Percentiles rank a stretch among this genome's conserved stretches.
These are phyloP conservation scores for Pleurotus tuoliensis DNA, from an alignment of 768 basidiomycete species.

Conservation along the genomic window DNA sequence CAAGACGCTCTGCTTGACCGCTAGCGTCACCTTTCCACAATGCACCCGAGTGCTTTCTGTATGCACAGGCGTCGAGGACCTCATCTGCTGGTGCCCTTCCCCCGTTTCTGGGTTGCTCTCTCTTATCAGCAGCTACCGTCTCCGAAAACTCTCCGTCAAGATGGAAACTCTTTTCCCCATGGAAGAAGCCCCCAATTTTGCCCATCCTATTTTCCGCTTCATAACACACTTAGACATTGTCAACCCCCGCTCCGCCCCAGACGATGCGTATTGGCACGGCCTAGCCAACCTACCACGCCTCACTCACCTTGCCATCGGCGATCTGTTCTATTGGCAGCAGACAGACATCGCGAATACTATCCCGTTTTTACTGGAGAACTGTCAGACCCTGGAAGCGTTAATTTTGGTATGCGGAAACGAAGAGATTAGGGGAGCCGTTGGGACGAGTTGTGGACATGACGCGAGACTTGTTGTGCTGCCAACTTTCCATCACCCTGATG, in stretches of 20 bases:
- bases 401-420: constrained; percentile 23
- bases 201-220: constrained; percentile 20
- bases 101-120: constrained; percentile 16
- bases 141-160: constrained; percentile 32
- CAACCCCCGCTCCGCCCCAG: constrained; percentile 15
- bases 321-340: constrained; percentile 8
- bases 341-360: not conserved
- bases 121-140: constrained; percentile 23
- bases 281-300: constrained; percentile 21
- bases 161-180: constrained; percentile 24
- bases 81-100: constrained; percentile 33
- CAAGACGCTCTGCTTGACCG: constrained; percentile 34
- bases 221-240: constrained; percentile 36
- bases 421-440: constrained; percentile 23
- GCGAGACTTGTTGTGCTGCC: constrained; percentile 16
- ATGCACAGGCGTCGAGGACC: constrained; percentile 32
- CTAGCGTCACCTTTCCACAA: constrained; percentile 22
- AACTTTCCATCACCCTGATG: constrained; percentile 2
- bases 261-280: constrained; percentile 23
- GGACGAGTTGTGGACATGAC: constrained; percentile 20
- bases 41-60: constrained; percentile 27
- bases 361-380: not conserved
- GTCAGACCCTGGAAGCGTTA: constrained; percentile 14
- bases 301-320: constrained; percentile 29
- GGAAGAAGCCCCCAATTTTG: constrained; percentile 8